These are phyloP conservation scores for Sarcomyxa edulis DNA, from an alignment of 768 basidiomycete genomes.

Conservation along the genomic window DNA sequence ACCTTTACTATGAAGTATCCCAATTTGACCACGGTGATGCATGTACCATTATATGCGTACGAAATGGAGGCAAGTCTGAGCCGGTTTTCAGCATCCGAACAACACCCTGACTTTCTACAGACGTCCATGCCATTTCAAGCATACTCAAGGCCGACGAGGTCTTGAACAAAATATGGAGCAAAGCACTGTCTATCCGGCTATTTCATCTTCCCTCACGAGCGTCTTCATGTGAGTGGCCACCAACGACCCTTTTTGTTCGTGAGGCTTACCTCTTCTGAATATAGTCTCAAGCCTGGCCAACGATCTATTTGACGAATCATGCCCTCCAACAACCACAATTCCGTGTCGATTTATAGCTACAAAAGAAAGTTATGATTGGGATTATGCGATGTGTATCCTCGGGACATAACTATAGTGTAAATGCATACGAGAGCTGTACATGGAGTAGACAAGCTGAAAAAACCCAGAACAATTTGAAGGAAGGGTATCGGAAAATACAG, in stretches of 20 bases:
- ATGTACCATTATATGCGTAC: slow-evolving; percentile 40
- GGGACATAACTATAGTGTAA: slow-evolving; percentile 16
- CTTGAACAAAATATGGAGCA: slow-evolving; percentile 5
- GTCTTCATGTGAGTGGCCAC: slow-evolving; percentile 24
- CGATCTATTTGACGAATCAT: no score
- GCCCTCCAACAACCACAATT: slow-evolving; percentile 39
- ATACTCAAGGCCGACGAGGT: no score
- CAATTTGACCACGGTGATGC: slow-evolving; percentile 33
- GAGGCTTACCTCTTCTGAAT: not conserved
- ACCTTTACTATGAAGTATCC: slow-evolving; percentile 50
- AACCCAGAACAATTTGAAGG: no score
- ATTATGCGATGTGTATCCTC: slow-evolving; percentile 49
- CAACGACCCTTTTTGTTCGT: not conserved
- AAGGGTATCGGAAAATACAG: no score
- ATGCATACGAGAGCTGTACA: slow-evolving; percentile 6
- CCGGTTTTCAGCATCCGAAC: not conserved
- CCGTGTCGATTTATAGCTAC: slow-evolving; percentile 50
- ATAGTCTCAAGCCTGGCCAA: no score
- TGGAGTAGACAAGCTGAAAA: no score
- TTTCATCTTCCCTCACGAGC: slow-evolving; percentile 33
- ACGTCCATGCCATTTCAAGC: not conserved
- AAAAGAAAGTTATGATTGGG: slow-evolving; percentile 39
- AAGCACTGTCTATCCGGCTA: slow-evolving; percentile 37
- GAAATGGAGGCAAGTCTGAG: slow-evolving; percentile 27
- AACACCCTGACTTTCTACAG: not conserved